Evolutionary conservation across 2,329 filamentous ascomycete genomes (phyloP).

Genomic region (Penicillium palitans): DNA sequence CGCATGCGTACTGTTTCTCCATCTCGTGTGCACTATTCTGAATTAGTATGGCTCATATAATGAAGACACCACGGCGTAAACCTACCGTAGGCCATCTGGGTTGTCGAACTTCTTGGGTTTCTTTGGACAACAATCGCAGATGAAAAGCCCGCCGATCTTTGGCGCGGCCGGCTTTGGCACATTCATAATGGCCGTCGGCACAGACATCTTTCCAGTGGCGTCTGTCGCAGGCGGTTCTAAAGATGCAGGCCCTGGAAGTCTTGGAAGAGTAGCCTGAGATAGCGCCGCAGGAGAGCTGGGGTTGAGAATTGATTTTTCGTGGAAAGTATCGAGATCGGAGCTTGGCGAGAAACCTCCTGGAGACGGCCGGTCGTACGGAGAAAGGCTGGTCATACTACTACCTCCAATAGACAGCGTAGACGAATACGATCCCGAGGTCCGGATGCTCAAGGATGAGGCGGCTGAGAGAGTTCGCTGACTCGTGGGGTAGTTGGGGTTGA

Average conservation of each 20-base stretch:
- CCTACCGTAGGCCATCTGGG: slow-evolving; percentile 78
- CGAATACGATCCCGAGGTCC: slow-evolving; percentile 60
- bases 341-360: slow-evolving; percentile 60
- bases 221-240: slow-evolving; percentile 44
- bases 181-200: slow-evolving; percentile 36
- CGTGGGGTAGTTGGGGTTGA: slow-evolving; percentile 55
- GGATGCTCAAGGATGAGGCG: slow-evolving; percentile 61
- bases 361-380: slow-evolving; percentile 61
- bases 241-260: slow-evolving; percentile 37
- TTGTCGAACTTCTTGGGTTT: slow-evolving; percentile 95
- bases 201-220: slow-evolving; percentile 51
- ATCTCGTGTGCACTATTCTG: slow-evolving; percentile 73
- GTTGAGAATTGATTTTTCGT: slow-evolving; percentile 52
- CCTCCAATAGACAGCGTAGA: slow-evolving; percentile 62
- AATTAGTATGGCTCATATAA: slow-evolving; percentile 1
- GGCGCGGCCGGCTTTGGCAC: slow-evolving; percentile 37
- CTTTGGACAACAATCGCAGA: slow-evolving; percentile 95
- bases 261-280: slow-evolving; percentile 38
- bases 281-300: slow-evolving; percentile 51
- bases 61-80: neutral
- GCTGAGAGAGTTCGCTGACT: slow-evolving; percentile 65
- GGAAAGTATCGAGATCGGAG: slow-evolving; percentile 55
- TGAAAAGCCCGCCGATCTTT: slow-evolving; percentile 60
- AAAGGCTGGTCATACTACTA: slow-evolving; percentile 66
- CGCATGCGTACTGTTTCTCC: slow-evolving; percentile 94